These are phyloP conservation scores for Globisporangium abappressorium DNA, from an alignment of 352 stramenopile species.

Conservation along the genomic window DNA sequence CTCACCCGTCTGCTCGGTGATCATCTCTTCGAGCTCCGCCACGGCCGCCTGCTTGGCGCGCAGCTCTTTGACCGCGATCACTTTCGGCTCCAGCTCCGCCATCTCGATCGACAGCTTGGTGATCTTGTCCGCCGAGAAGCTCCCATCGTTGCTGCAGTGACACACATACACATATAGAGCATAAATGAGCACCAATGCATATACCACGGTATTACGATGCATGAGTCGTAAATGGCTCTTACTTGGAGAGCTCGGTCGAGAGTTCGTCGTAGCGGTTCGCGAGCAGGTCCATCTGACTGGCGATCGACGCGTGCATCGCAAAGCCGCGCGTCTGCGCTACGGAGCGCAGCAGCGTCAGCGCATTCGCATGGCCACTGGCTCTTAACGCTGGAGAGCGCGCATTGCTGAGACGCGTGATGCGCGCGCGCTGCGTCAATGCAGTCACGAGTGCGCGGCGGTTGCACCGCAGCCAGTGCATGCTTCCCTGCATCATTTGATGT, in stretches of 20 bases:
- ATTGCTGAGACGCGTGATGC: neutral
- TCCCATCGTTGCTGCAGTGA: constrained; percentile 61
- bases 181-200: constrained; percentile 9
- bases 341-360: neutral
- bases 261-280: constrained; percentile 64
- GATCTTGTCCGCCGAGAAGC: constrained; percentile 68
- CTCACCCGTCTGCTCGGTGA: constrained; percentile 45
- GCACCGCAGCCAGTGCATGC: constrained; percentile 26
- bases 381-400: neutral
- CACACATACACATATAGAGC: neutral
- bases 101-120: constrained; percentile 85
- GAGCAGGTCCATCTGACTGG: constrained; percentile 69
- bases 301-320: constrained; percentile 70
- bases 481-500: constrained; percentile 1
- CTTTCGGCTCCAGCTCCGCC: constrained; percentile 73
- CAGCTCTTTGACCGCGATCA: constrained; percentile 64
- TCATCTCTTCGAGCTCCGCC: constrained; percentile 87
- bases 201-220: neutral
- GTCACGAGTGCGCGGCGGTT: constrained; percentile 17
- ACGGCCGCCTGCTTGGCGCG: constrained; percentile 90
- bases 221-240: constrained; percentile 9
- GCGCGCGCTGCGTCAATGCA: constrained; percentile 9
- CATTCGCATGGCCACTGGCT: neutral
- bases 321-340: constrained; percentile 29
- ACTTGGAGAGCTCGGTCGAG: constrained; percentile 60